A percentile compares a stretch with the other conserved stretches of the same genome.
These are phyloP conservation scores for Pseudevernia furfuracea DNA, from an alignment of 495 filamentous ascomycete species.

Conservation along the genomic window DNA sequence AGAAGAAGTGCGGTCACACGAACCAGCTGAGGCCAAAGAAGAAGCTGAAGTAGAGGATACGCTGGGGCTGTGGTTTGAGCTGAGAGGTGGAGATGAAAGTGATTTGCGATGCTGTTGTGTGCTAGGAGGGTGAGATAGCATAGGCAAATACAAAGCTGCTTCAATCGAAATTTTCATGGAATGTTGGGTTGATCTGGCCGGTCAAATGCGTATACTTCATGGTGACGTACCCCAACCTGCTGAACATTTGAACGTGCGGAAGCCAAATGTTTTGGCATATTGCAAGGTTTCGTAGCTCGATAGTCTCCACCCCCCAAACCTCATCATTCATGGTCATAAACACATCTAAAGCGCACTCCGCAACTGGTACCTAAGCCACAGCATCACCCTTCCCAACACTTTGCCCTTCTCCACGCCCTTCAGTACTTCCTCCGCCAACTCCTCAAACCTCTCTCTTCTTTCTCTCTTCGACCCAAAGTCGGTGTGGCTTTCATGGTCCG, in stretches of 20 bases:
- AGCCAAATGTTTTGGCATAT: background rate
- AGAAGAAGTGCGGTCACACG: constrained; percentile 99
- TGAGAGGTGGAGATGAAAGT: constrained; percentile 4
- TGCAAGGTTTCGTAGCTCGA: background rate
- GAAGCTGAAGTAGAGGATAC: constrained; percentile 90
- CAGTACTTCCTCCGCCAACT: constrained; percentile 28
- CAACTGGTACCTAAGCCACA: constrained; percentile 32
- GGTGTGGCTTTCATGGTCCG: constrained; percentile 20
- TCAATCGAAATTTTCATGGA: background rate
- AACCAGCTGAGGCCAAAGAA: constrained; percentile 99
- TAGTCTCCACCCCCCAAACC: background rate
- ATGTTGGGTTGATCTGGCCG: background rate
- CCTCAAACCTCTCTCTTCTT: constrained; percentile 28
- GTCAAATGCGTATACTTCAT: background rate
- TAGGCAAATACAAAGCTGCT: background rate
- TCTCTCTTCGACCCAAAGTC: constrained; percentile 21
- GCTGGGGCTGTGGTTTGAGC: constrained; percentile 31
- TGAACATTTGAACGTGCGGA: background rate
- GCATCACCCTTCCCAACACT: constrained; percentile 27
- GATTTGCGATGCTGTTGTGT: constrained; percentile 14
- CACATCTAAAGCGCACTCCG: constrained; percentile 9
- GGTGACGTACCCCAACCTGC: background rate
- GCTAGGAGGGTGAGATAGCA: background rate
- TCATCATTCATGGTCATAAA: background rate
- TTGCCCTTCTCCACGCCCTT: constrained; percentile 23